These are phyloP conservation scores for Malassezia dermatis DNA, from an alignment of 1,284 basidiomycete species.

Conservation along the genomic window DNA sequence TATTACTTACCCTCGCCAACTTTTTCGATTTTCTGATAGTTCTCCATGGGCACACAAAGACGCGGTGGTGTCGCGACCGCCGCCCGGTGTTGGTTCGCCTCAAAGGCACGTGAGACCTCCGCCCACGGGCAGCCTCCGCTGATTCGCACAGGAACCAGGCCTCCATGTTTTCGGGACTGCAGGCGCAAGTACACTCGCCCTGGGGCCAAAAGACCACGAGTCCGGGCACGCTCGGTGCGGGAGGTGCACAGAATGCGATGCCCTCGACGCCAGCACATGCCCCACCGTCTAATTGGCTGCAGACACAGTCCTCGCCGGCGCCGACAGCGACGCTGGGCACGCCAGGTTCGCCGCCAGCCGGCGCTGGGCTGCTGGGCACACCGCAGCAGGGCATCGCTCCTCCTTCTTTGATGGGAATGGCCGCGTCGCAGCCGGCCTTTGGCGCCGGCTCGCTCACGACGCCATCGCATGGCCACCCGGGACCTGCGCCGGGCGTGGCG, in stretches of 20 bases:
- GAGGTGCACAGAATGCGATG: not conserved
- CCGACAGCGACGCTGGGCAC: not conserved
- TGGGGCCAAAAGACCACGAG: constrained; percentile 3
- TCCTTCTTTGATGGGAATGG: not conserved
- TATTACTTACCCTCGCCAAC: constrained; percentile 43
- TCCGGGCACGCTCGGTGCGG: not conserved
- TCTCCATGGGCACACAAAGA: constrained; percentile 45
- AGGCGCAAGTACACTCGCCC: constrained; percentile 6
- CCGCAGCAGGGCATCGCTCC: not conserved
- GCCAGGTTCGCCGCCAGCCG: not conserved
- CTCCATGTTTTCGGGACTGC: constrained; percentile 12
- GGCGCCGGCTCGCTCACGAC: not conserved
- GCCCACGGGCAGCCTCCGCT: not conserved
- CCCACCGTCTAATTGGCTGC: not conserved
- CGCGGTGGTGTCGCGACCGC: not conserved
- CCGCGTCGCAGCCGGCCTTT: not conserved
- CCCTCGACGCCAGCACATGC: not conserved
- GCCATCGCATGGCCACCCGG: not conserved
- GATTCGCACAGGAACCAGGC: not conserved
- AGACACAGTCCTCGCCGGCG: constrained; percentile 2
- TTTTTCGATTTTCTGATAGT: constrained; percentile 67
- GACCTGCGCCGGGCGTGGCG: not conserved
- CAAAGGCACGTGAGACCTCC: not conserved
- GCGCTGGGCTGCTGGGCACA: not conserved
- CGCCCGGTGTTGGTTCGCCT: constrained; percentile 12